Base-by-base conservation (phyloP, 352 stramenopile genomes). In the Blastocystis sp. region DNA sequence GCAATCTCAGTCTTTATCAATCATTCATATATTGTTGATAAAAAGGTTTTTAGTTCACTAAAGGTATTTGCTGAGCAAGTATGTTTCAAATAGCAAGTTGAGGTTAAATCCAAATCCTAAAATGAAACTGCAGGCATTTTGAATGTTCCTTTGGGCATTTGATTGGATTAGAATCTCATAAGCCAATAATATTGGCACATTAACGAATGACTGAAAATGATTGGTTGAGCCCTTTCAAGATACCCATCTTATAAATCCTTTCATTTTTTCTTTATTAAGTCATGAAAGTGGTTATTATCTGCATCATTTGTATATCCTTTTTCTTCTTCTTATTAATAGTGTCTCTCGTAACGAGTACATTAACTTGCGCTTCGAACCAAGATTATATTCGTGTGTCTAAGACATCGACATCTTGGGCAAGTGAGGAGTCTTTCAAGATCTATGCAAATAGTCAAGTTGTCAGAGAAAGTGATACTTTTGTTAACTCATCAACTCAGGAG, bases 371-470 rank as follows among this genome's bases (percentile, higher is more conserved):
- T 4, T 56, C 30, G 27, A 44, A 44, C 42, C 30, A 76, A 15
- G 33, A 54, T 4, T 79, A 79, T 79, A 59, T 79, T 19, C 56
- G 42, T 44, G 19, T 79, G 9, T 17, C 22, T 1, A 79, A 79
- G 68, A 59, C 33, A 27, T 59, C 35, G 6, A 60, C 24, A 0
- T 13, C 11, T 7, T 79, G 51, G 17, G 69, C 69, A n/a, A 48
- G 60, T n/a, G 69, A 81, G 53, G 69, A 81, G 53, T 81, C 69
- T n/a, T 81, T 81, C 53, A 42, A 62, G 44, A 42, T 81, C 24
- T 33, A 33, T 64, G 44, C 19, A n/a, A 51, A 51, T 22, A 0
- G 2, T 22, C 35, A 48, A 42, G 22, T 62, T 9, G n/a, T 81
- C 9, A 44, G 17, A 11, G 24, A 59, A 30, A 60, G 69, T 27